A percentile compares a stretch with the other conserved stretches of the same genome.
phyloP scores from a whole-genome alignment of 1,284 basidiomycete species.

The Ustilago trichophora region DNA sequence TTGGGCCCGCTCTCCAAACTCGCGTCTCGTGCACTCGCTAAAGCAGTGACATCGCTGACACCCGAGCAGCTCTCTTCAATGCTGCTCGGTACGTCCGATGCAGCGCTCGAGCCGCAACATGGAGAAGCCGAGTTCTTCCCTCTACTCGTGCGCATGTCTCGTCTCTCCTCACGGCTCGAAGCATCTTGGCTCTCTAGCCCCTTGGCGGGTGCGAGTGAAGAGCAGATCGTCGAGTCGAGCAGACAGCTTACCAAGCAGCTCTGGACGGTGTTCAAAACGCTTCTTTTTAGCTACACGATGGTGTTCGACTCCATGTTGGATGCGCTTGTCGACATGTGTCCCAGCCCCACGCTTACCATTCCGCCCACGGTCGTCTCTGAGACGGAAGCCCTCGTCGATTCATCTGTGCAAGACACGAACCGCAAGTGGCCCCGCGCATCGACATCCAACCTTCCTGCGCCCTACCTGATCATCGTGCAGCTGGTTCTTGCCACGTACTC shows the following conservation, averaged over 20 bases:
- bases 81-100: conserved; percentile 29
- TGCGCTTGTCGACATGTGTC: conserved; percentile 60
- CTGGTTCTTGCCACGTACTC: conserved; percentile 50
- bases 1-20: conserved; percentile 60
- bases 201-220: conserved; percentile 32
- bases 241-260: conserved; percentile 39
- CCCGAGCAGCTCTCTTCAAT: conserved; percentile 39
- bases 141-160: conserved; percentile 41
- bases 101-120: conserved; percentile 6
- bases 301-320: conserved; percentile 62
- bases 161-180: conserved; percentile 33
- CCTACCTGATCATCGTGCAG: conserved; percentile 50
- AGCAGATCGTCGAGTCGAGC: conserved; percentile 34
- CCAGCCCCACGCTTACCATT: conserved; percentile 51
- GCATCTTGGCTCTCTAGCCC: conserved; percentile 34
- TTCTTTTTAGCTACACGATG: conserved; percentile 62
- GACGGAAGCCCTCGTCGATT: conserved; percentile 3
- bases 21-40: conserved; percentile 46
- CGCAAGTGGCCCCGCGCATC: conserved; percentile 44
- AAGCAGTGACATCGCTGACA: conserved; percentile 22
- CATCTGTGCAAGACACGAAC: neutral
- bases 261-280: conserved; percentile 61
- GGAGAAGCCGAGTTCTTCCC: conserved; percentile 28
- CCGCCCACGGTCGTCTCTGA: conserved; percentile 15
- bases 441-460: conserved; percentile 52